These are phyloP conservation scores for Kuraishia piskuri DNA, from an alignment of 805 yeast genomes.

Conservation along the genomic window DNA sequence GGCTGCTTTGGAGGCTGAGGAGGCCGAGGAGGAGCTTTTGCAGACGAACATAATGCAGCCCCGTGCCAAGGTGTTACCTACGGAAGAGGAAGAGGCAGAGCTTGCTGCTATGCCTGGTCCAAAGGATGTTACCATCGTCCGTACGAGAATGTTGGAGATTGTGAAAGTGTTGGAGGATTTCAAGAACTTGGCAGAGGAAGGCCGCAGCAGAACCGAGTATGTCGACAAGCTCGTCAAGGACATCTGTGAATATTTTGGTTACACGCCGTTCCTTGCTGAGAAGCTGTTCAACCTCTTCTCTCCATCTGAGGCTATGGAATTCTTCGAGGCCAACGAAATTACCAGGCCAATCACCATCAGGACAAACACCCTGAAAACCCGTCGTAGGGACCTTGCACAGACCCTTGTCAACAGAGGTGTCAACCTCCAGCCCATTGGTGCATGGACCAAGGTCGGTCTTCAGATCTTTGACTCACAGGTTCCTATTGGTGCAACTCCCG, in stretches of 20 bases:
- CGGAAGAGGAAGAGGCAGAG: constrained; percentile 58
- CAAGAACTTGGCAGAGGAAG: constrained; percentile 73
- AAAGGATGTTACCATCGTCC: constrained; percentile 69
- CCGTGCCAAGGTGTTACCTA: constrained; percentile 69
- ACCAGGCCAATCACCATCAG: constrained; percentile 95
- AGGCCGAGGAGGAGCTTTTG: constrained; percentile 52
- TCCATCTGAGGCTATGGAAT: constrained; percentile 95
- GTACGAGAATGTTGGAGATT: constrained; percentile 93
- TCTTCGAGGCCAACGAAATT: constrained; percentile 96
- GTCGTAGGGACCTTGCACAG: constrained; percentile 95
- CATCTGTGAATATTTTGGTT: constrained; percentile 90
- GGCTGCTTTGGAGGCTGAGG: constrained; percentile 50
- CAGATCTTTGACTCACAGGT: constrained; percentile 97
- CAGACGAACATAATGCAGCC: constrained; percentile 57
- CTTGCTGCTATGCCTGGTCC: constrained; percentile 40
- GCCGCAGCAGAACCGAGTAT: constrained; percentile 80
- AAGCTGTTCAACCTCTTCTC: constrained; percentile 86
- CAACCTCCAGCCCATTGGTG: constrained; percentile 91
- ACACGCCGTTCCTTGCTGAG: constrained; percentile 85
- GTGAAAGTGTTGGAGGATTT: constrained; percentile 91
- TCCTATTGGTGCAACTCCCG: constrained; percentile 99
- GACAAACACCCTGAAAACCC: constrained; percentile 91
- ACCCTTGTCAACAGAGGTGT: constrained; percentile 94
- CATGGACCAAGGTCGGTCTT: constrained; percentile 97
- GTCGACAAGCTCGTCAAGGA: constrained; percentile 71